Evolutionary conservation across 768 basidiomycete species (phyloP).

Genomic region (Suillus subluteus): DNA sequence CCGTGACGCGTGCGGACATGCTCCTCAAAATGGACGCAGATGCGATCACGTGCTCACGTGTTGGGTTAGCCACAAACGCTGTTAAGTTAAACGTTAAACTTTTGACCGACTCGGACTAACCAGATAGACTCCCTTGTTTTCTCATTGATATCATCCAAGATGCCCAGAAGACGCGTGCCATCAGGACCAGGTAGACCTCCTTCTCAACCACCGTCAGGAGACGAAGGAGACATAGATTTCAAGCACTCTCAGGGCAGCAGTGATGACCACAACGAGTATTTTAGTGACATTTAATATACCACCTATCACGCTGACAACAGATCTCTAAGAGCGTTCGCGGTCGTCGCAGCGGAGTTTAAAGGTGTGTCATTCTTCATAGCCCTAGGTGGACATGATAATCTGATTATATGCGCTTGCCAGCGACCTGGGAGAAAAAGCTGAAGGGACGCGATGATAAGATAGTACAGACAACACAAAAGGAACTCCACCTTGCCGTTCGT

Average conservation of each 20-base stretch:
- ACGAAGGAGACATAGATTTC: constrained; percentile 21
- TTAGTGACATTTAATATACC: background rate
- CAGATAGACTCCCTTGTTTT: background rate
- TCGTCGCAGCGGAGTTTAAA: constrained; percentile 36
- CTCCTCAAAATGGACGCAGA: too few relatives aligned
- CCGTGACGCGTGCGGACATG: too few relatives aligned
- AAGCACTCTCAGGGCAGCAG: constrained; percentile 24
- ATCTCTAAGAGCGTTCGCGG: constrained; percentile 29
- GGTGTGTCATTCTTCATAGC: constrained; percentile 13
- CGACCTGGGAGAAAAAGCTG: constrained; percentile 37
- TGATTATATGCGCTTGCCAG: constrained; percentile 19
- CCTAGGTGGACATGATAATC: too few relatives aligned
- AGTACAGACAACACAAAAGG: constrained; percentile 23
- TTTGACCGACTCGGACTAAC: background rate
- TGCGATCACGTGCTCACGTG: constrained; percentile 24
- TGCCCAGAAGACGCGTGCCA: constrained; percentile 18
- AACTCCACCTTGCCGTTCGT: constrained; percentile 32
- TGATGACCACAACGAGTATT: constrained; percentile 34
- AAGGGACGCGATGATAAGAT: constrained; percentile 28
- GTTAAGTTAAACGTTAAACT: background rate
- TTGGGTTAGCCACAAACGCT: background rate
- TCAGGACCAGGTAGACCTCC: background rate
- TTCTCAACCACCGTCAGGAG: background rate
- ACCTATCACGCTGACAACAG: background rate
- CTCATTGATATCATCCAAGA: background rate